Evolutionary conservation across 768 basidiomycete genomes (phyloP).

Genomic region (Serendipita sp.): DNA sequence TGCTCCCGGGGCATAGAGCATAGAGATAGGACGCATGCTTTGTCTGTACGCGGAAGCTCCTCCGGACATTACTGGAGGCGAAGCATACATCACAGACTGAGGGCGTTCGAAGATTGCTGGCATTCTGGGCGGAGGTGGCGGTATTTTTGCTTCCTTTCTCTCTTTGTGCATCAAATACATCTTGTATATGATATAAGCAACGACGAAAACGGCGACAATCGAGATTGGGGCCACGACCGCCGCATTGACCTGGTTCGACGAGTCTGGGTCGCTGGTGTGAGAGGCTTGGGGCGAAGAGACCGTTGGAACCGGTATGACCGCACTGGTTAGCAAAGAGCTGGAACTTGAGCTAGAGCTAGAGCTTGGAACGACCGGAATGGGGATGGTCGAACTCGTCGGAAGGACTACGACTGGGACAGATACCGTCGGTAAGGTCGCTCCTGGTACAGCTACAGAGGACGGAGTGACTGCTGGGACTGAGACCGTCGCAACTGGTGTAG

Average conservation of each 20-base stretch:
- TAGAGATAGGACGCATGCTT: conserved; percentile 1
- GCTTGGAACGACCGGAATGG: not conserved
- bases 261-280: not conserved
- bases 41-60: not conserved
- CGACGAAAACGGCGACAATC: not conserved
- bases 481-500: not conserved
- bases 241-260: not conserved
- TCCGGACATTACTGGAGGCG: not conserved
- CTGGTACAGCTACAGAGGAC: not conserved
- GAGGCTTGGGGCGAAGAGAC: not conserved
- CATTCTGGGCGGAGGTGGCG: not conserved
- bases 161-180: not conserved
- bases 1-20: not conserved
- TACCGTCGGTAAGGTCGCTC: too few species aligned
- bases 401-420: too few species aligned
- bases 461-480: not conserved
- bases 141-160: not conserved
- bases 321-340: not conserved
- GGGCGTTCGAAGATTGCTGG: not conserved
- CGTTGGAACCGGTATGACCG: not conserved
- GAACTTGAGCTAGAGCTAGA: not conserved
- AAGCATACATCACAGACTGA: not conserved
- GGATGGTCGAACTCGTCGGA: not conserved
- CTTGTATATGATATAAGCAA: not conserved
- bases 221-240: not conserved